Evolutionary conservation across 345 rosid species (phyloP), one percentile per base, ranked within the genome.

Genomic region (Pugionium cornutum): DNA sequence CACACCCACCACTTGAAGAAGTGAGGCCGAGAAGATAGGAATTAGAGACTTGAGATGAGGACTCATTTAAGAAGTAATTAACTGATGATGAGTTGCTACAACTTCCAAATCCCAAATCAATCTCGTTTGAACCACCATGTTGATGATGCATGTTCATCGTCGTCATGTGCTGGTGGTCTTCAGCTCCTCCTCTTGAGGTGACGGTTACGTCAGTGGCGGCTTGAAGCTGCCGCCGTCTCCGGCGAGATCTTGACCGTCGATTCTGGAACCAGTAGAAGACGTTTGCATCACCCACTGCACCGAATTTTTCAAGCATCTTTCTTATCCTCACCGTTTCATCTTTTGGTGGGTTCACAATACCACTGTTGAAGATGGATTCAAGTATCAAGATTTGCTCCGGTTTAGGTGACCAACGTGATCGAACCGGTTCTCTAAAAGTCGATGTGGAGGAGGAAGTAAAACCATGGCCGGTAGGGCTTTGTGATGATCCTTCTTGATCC

Each of bases 211-310:
- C 58, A 2, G 69, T 51, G 27, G 77, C 85, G 0, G 95, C 97
- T 68, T 86, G 92, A 76, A 94, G 68, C 83, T 90, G 96, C 31
- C 99, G 81, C 69, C 86, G 97, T 30, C 92, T 88, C 77, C 97
- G 91, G 67, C 99, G 99, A 66, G 97, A 88, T 79, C 96, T 81
- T 18, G 99, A 89, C 30, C 99, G 79, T 36, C 99, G 66, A 71
- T 94, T 94, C 72, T 94, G 99, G 81, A 94, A 94, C 99, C 99
- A 94, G 81, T 94, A 94, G 83, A 94, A 94, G 74, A 94, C 97
- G 70, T 94, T 94, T 31, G 97, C 90, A 34, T 94, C 99, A 0
- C 92, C 96, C 31, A 90, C 97, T 3, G 95, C 68, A n/a, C 99
- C 99, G 54, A 86, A 94, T 66, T 89, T 84, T 64, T 94, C 99